These are phyloP conservation scores for Lachancea thermotolerans DNA, from an alignment of 805 yeast genomes.

Conservation along the genomic window DNA sequence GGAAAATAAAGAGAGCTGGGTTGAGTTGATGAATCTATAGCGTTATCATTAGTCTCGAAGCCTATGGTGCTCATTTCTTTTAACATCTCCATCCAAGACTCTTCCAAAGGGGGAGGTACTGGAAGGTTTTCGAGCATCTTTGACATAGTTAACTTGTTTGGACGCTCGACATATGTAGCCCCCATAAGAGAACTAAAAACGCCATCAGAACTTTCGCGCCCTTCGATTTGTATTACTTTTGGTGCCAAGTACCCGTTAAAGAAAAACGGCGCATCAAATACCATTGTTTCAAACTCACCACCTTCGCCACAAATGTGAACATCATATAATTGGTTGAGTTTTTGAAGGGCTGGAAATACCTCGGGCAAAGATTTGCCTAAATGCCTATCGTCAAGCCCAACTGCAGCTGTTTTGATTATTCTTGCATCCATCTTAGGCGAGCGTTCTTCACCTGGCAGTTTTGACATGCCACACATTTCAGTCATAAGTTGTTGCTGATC, in stretches of 20 bases:
- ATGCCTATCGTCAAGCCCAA: constrained; percentile 63
- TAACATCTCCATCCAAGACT: constrained; percentile 21
- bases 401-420: constrained; percentile 87
- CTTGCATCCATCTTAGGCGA: constrained; percentile 57
- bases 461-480: constrained; percentile 57
- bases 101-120: constrained; percentile 16
- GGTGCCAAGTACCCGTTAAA: constrained; percentile 41
- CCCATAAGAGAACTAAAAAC: constrained; percentile 59
- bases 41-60: neutral
- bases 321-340: constrained; percentile 59
- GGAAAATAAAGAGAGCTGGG: neutral
- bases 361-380: constrained; percentile 63
- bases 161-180: constrained; percentile 43
- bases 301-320: constrained; percentile 98
- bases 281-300: constrained; percentile 94
- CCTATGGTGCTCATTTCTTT: neutral
- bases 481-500: constrained; percentile 71
- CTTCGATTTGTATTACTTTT: constrained; percentile 37
- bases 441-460: constrained; percentile 12
- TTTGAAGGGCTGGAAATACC: constrained; percentile 49
- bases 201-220: constrained; percentile 44
- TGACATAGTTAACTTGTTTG: constrained; percentile 15
- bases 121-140: constrained; percentile 34
- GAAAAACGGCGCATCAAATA: constrained; percentile 85
- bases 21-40: neutral